Evolutionary conservation across 208 protist species (phyloP).

Genomic region (Crithidia sp.): DNA sequence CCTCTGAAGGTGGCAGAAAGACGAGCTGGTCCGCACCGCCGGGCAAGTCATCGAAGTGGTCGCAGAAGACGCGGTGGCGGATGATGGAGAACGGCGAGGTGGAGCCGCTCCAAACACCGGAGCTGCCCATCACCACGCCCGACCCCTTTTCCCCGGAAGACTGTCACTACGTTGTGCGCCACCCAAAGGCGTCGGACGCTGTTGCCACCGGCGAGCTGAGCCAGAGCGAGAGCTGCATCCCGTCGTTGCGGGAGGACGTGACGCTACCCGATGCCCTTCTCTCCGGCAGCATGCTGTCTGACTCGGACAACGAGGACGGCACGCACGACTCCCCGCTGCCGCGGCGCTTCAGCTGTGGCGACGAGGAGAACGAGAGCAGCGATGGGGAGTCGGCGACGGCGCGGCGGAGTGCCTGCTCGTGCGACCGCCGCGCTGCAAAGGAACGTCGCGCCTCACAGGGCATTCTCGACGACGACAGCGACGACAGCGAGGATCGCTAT

Average conservation of each 20-base stretch:
- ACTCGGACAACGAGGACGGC: conserved; percentile 2
- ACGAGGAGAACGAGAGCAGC: neutral
- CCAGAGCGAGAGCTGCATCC: neutral
- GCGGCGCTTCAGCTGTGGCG: neutral
- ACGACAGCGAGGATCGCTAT: conserved; percentile 6
- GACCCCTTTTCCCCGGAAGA: conserved; percentile 17
- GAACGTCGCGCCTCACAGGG: neutral
- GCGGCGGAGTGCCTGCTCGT: neutral
- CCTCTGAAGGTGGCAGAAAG: neutral
- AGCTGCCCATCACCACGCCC: neutral
- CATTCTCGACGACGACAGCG: conserved; percentile 3
- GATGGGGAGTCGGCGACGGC: conserved; percentile 1
- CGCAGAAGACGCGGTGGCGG: conserved; percentile 4
- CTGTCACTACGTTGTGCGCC: conserved; percentile 27
- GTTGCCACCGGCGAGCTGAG: neutral
- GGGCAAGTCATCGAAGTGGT: neutral
- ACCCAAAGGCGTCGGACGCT: neutral
- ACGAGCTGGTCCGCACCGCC: neutral
- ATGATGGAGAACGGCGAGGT: conserved; percentile 19
- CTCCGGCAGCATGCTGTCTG: neutral
- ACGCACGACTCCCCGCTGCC: neutral
- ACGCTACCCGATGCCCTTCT: conserved; percentile 2
- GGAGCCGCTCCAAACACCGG: conserved; percentile 5
- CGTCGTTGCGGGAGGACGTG: neutral
- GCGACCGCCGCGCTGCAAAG: neutral